Evolutionary conservation across 2,329 filamentous ascomycete genomes (phyloP).

Genomic region (Colletotrichum paranaense): DNA sequence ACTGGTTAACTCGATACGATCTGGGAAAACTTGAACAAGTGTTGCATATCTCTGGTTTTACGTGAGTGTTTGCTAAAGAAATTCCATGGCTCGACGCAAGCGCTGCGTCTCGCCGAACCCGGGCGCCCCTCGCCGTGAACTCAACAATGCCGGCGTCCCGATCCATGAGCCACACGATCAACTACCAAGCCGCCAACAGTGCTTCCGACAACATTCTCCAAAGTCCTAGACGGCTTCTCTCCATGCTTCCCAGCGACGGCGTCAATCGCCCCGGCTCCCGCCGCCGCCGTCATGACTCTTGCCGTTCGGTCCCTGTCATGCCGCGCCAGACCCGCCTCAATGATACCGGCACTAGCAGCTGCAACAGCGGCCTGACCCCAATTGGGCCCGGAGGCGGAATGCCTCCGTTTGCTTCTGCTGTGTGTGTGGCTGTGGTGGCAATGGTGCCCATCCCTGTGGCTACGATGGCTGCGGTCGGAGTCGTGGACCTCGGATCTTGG

Average conservation of each 20-base stretch:
- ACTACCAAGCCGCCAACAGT: constrained; percentile 11
- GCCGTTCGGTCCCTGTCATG: constrained; percentile 16
- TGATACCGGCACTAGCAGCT: constrained; percentile 25
- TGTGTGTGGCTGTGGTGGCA: neutral
- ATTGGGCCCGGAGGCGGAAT: neutral
- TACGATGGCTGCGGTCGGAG: neutral
- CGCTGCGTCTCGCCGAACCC: no score
- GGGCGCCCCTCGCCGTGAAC: no score
- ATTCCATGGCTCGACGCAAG: no score
- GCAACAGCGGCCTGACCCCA: constrained; percentile 26
- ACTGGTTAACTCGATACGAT: no score
- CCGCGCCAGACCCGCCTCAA: constrained; percentile 17
- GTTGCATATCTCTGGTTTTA: no score
- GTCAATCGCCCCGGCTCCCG: constrained; percentile 19
- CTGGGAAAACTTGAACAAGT: no score
- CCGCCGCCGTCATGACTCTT: constrained; percentile 24
- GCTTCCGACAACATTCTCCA: constrained; percentile 16
- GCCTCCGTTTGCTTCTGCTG: constrained; percentile 11
- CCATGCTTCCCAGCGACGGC: constrained; percentile 9
- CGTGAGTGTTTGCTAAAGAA: no score
- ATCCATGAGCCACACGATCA: constrained; percentile 19
- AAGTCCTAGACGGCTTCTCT: constrained; percentile 13
- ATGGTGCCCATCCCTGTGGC: neutral
- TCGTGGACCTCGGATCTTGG: neutral
- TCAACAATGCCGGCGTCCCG: neutral